Evolutionary conservation across 2,329 filamentous ascomycete genomes (phyloP), one percentile per base, ranked within the genome.

Genomic region (Aureobasidium sp.): DNA sequence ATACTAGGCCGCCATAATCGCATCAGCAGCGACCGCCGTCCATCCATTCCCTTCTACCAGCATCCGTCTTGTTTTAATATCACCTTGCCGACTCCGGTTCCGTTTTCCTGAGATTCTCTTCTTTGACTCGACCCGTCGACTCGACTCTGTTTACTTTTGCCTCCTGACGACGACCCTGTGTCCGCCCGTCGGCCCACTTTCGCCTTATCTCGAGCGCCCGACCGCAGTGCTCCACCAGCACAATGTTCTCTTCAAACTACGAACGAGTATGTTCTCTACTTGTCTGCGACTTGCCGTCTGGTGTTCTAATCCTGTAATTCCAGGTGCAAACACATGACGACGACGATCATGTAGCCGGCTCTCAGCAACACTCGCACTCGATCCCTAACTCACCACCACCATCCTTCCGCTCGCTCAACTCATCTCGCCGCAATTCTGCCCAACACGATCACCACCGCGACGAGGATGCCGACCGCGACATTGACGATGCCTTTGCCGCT

Each of bases 401-500:
- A 2, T 96, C 91, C 1, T 97, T 96, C 70, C 88, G 84, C 68
- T 96, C 90, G 41, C 82, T 87, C 66, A 78, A 85, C 27, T 89
- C 89, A 1, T 90, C 87, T 30, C 79, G 74, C 52, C 71, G 71
- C 72, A 76, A 75, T 68, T 74, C 76, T 54, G 70, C 74, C 48
- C 71, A 75, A 57, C 69, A 76, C 55, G 75, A 79, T 60, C 74
- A 75, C 34, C 68, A 74, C 54, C 65, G 68, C 52, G 72, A 70
- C 60, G 74, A 80, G 55, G 74, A 80, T 55, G 85, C 89, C 56
- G 84, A 95, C 63, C 78, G 86, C 57, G 85, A 88, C n/a, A 79
- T 98, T 12, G 88, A 88, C 61, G 91, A 97, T 66, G 90, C 93
- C 1, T 98, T 98, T 68, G 91, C 89, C 66, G 70, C 70, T 10